Conservation (phyloP, 179 eudicot species). For the Sideroxylon spinosum region DNA sequence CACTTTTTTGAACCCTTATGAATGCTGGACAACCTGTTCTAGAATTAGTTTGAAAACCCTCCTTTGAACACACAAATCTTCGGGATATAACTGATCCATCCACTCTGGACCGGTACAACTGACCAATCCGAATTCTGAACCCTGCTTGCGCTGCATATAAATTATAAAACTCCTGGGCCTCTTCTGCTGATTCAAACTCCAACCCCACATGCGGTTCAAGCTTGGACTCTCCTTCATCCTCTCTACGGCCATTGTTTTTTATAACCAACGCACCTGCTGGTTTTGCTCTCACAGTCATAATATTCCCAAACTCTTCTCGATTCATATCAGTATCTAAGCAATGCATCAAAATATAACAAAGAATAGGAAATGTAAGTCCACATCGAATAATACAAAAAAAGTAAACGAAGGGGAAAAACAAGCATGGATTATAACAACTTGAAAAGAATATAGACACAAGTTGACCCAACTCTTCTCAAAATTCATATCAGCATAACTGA, state of each 20-base stretch:
- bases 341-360: not conserved
- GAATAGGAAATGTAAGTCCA: not conserved
- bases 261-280: slow-evolving; percentile 23
- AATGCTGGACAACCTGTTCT: slow-evolving; percentile 60
- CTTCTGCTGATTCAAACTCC: slow-evolving; percentile 51
- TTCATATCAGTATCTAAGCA: slow-evolving; percentile 43
- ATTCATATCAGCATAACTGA: not conserved
- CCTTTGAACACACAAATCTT: slow-evolving; percentile 53
- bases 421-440: not conserved
- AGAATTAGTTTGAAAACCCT: slow-evolving; percentile 48
- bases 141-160: slow-evolving; percentile 42
- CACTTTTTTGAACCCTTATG: slow-evolving; percentile 49
- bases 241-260: slow-evolving; percentile 31
- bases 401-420: not conserved
- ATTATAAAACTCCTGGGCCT: slow-evolving; percentile 51
- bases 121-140: slow-evolving; percentile 50
- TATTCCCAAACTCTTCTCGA: slow-evolving; percentile 37
- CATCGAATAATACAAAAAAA: not conserved
- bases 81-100: slow-evolving; percentile 50
- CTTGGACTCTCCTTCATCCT: slow-evolving; percentile 35
- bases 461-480: not conserved
- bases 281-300: slow-evolving; percentile 41
- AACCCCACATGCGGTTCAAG: slow-evolving; percentile 45
- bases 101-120: slow-evolving; percentile 47
- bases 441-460: not conserved